Base-by-base conservation (phyloP, 495 filamentous ascomycete genomes). In the Rhypophila decipiens region DNA sequence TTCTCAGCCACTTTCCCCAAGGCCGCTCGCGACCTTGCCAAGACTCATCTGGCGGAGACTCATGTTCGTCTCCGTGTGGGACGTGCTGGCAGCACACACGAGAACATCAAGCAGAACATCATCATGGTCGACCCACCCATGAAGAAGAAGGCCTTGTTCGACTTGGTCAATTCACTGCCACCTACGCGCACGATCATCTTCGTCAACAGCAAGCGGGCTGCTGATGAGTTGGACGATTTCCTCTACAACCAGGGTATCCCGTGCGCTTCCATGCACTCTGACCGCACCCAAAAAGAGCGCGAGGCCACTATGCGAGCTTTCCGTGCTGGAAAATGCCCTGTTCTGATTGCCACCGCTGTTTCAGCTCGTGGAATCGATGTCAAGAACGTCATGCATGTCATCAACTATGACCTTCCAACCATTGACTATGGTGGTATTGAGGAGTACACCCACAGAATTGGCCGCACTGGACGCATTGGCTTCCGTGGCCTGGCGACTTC, bases 361-460 rank as follows among this genome's bases (percentile, higher is more conserved):
- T 76, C 85, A 44, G 84, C 90, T 51, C 88, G 93, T 56, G 93
- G 93, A n/a, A 78, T 96, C 15, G 93, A 98, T 56, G 83, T 96
- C 19, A 77, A 76, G 42, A 86, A 90, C 46, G 81, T 96, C 3
- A 80, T 84, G 75, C 87, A 95, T 54, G 84, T 98, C 47, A 83
- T 98, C 73, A 97, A 98, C 66, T 96, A 80, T 53, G 89, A 96
- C 40, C 72, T 97, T 2, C 93, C 91, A 0, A 73, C 67, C 18
- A 53, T 63, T 4, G 58, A 71, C 2, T 71, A 88, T 53, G 90
- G 88, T n/a, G 93, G 91, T 3, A 96, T 97, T 38, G 78, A 87
- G 42, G 93, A 97, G 57, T 97, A 98, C 57, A 77, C 86, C 46
- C 93, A 98, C 57, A 87, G 93, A 31, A 98, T 97, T 63, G 91